These are phyloP conservation scores for Neopestalotiopsis sp. DNA, from an alignment of 2,329 filamentous ascomycete genomes.

Conservation along the genomic window DNA sequence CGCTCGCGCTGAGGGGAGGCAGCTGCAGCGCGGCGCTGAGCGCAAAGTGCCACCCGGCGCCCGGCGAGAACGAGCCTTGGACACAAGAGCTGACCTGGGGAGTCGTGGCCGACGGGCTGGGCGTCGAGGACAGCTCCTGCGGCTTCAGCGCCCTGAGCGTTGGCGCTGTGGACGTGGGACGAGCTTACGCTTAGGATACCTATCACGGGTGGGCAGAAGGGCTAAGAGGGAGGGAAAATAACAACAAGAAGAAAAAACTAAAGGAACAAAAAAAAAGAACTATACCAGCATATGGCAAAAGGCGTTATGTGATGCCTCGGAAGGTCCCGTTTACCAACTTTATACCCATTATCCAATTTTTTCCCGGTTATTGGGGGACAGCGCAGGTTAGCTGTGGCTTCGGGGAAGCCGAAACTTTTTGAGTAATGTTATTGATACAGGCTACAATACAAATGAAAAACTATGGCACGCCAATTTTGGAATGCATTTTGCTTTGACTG, in stretches of 20 bases:
- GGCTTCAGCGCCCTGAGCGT: conserved; percentile 47
- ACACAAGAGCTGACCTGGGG: conserved; percentile 51
- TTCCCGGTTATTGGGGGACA: neutral
- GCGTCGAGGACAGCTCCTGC: conserved; percentile 47
- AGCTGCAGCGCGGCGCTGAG: conserved; percentile 59
- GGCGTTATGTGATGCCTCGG: neutral
- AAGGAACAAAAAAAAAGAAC: neutral
- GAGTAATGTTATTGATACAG: conserved; percentile 5
- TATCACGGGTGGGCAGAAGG: neutral
- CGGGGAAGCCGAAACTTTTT: neutral
- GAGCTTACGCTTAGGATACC: conserved; percentile 42
- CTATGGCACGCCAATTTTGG: neutral
- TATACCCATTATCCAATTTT: conserved; percentile 10
- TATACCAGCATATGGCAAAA: conserved; percentile 14
- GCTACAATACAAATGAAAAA: neutral
- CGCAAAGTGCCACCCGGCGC: conserved; percentile 50
- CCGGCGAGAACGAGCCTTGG: conserved; percentile 38
- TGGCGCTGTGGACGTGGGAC: conserved; percentile 39
- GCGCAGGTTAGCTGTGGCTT: neutral
- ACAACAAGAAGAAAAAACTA: neutral
- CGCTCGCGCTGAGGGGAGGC: conserved; percentile 52
- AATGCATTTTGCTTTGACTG: neutral
- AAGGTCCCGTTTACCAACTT: conserved; percentile 3
- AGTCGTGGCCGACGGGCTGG: conserved; percentile 46
- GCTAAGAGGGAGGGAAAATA: neutral